Conservation (phyloP, 164 flowering plant genomes). For the Kingdonia uniflora region DNA sequence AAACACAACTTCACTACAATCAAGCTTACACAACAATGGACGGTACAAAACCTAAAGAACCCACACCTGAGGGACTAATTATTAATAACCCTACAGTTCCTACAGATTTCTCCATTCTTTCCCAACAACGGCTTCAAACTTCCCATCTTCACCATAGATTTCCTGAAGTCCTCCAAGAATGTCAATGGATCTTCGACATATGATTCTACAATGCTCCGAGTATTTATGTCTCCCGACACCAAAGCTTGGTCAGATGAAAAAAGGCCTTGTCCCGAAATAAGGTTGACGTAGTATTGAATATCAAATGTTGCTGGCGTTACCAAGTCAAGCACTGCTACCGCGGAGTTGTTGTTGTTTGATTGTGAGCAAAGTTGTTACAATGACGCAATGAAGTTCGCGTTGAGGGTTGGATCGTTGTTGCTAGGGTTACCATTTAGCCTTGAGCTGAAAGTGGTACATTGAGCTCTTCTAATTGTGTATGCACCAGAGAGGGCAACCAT, state of each 20-base stretch:
- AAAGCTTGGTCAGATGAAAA: neutral
- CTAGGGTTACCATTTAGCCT: neutral
- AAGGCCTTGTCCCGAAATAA: neutral
- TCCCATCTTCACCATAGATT: slow-evolving; percentile 4
- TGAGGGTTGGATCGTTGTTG: neutral
- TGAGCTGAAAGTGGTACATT: neutral
- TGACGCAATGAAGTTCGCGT: neutral
- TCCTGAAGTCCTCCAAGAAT: neutral
- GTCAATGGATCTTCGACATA: neutral
- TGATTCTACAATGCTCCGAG: neutral
- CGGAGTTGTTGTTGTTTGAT: neutral
- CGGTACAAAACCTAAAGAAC: too few species aligned
- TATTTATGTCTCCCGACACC: neutral
- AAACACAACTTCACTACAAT: too few species aligned
- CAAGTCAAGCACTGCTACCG: neutral
- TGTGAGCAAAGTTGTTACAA: neutral
- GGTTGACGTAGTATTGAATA: neutral
- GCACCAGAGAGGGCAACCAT: slow-evolving; percentile 1
- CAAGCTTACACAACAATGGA: too few species aligned
- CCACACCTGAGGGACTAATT: too few species aligned
- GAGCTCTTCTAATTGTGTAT: neutral
- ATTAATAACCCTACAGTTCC: too few species aligned
- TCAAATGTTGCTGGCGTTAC: neutral
- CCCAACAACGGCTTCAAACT: neutral
- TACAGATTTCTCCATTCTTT: too few species aligned